Percentiles rank a stretch among this genome's conserved stretches.
Evolutionary conservation across 768 basidiomycete species (phyloP).

Genomic region (Pisolithus microcarpus): DNA sequence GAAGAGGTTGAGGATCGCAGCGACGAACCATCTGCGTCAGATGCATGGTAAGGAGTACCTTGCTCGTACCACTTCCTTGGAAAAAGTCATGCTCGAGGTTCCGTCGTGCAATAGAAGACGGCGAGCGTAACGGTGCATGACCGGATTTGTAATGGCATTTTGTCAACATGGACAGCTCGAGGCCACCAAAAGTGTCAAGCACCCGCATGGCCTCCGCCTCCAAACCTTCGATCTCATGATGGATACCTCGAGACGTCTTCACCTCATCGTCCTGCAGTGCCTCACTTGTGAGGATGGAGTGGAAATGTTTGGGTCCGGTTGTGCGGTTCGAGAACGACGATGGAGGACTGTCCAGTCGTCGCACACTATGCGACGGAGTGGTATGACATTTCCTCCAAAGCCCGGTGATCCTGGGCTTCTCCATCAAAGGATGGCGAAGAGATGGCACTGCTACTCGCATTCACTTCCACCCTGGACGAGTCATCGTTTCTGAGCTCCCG

Average conservation of each 20-base stretch:
- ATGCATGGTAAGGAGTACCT: conserved; percentile 26
- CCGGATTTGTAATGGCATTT: conserved; percentile 21
- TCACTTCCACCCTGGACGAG: conserved; percentile 27
- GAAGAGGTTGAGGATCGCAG: conserved; percentile 46
- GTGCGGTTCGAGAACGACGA: conserved; percentile 40
- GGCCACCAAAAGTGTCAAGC: conserved; percentile 73
- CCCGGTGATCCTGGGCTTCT: conserved; percentile 14
- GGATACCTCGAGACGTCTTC: conserved; percentile 56
- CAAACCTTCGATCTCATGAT: conserved; percentile 56
- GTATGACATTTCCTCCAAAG: conserved; percentile 20
- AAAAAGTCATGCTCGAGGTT: conserved; percentile 23
- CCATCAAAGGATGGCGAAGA: conserved; percentile 39
- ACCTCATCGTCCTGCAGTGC: conserved; percentile 47
- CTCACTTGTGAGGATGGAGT: conserved; percentile 23
- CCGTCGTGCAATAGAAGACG: conserved; percentile 21
- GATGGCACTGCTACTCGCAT: conserved; percentile 33
- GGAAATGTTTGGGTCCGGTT: conserved; percentile 33
- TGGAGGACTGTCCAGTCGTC: conserved; percentile 46
- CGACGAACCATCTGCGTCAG: conserved; percentile 46
- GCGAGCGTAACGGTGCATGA: conserved; percentile 19
- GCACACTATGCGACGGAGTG: conserved; percentile 39
- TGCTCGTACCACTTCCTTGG: conserved; percentile 16
- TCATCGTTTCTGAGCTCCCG: conserved; percentile 30
- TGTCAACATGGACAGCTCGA: conserved; percentile 64
- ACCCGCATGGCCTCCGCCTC: conserved; percentile 66